Evolutionary conservation across 164 flowering plant species (phyloP), one percentile per base, ranked within the genome.

Genomic region (Tetracentron sinense): DNA sequence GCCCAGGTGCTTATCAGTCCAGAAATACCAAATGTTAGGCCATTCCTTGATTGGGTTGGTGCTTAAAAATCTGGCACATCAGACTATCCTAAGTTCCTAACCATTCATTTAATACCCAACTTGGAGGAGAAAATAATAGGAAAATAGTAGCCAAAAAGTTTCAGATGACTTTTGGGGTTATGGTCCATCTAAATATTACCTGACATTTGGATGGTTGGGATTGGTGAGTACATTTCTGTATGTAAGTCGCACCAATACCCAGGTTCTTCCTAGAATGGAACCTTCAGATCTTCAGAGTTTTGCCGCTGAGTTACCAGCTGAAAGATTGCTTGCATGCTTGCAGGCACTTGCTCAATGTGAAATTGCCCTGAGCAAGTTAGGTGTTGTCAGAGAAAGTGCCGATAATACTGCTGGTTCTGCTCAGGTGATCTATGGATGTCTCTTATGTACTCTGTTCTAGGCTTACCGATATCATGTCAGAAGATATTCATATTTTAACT

Each of bases 391-490:
- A 73, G 70, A 85, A 49, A 84, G 60, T 69, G 74, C 74, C 47
- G 83, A 80, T 61, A 95, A 89, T 74, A 83, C 96, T 66, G 97
- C 97, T 51, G 89, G 82, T 68, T 93, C 59, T 48, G 89, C 89
- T 54, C 77, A 79, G 85, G 86, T 81, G 27, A 65, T 66, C 42
- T 57, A 25, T 58, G 23, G n/a, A 61, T 30, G 28, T 58, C 56
- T 58, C 42, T 30, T 48, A 6, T 6, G 12, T 3, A 10, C 47
- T 14, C 53, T 29, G 17, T 29, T 58, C 48, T 17, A 46, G 17
- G 10, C 15, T 26, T 56, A 7, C 27, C 11, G 3, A 8, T 8
- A 29, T 25, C 23, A 5, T 30, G 57, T 49, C 25, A 38, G 15
- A 51, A n/a, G 38, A 22, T 60, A 23, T 60, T 58, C 33, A 30